Conservation (phyloP, 768 basidiomycete genomes). For the Termitomyces sp. region DNA sequence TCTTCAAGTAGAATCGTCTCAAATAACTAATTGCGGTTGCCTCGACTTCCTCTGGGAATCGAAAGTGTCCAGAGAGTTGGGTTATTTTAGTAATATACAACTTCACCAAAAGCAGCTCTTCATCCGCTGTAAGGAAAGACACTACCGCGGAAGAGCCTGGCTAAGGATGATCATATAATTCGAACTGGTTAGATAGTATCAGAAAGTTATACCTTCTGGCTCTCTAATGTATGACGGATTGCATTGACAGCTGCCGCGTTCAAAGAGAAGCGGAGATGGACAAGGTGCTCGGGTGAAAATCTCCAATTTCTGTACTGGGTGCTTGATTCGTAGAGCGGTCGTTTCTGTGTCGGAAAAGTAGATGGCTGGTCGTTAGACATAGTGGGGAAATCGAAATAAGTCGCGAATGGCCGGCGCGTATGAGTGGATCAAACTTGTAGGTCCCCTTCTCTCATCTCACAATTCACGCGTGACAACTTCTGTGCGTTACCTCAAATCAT, state of each 20-base stretch:
- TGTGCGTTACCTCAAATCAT: too few species aligned
- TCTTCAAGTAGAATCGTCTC: slow-evolving; percentile 95
- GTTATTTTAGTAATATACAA: slow-evolving; percentile 86
- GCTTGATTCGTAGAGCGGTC: slow-evolving; percentile 68
- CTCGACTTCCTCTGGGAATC: slow-evolving; percentile 89
- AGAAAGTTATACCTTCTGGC: slow-evolving; percentile 58
- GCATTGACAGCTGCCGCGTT: slow-evolving; percentile 75
- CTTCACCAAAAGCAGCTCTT: slow-evolving; percentile 86
- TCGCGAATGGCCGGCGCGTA: too few species aligned
- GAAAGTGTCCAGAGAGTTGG: slow-evolving; percentile 79
- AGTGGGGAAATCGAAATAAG: background rate
- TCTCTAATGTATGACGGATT: slow-evolving; percentile 75
- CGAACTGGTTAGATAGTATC: slow-evolving; percentile 8
- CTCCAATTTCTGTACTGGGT: slow-evolving; percentile 89
- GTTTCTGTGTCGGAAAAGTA: slow-evolving; percentile 18
- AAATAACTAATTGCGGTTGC: slow-evolving; percentile 90
- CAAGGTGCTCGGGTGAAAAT: slow-evolving; percentile 69
- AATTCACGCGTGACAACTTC: too few species aligned
- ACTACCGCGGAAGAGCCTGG: slow-evolving; percentile 71
- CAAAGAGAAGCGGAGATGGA: slow-evolving; percentile 54
- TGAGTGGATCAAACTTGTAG: too few species aligned
- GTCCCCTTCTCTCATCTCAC: too few species aligned
- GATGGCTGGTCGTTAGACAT: slow-evolving; percentile 5
- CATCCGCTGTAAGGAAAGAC: slow-evolving; percentile 72
- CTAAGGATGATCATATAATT: slow-evolving; percentile 30